Evolutionary conservation across 192 early-diverging fungal genomes (phyloP).

Genomic region (Gorgonomyces haynaldii): DNA sequence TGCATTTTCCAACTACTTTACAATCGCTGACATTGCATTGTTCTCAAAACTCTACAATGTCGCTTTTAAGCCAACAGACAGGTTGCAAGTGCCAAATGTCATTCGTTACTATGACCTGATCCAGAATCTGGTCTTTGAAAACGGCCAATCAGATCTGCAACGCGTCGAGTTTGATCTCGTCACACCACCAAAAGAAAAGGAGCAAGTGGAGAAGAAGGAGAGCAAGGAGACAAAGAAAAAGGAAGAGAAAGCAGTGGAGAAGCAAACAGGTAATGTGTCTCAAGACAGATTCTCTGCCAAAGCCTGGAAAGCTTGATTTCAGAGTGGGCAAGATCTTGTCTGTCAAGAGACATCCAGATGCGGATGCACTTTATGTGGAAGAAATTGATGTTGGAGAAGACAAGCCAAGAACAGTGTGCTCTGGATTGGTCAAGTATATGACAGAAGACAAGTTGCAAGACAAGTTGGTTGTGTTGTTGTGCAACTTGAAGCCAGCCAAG

Average conservation of each 20-base stretch:
- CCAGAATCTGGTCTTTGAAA: slow-evolving; percentile 13
- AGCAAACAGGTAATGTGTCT: background rate
- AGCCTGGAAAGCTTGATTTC: slow-evolving; percentile 69
- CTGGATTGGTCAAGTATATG: slow-evolving; percentile 79
- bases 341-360: slow-evolving; percentile 75
- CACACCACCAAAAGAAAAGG: background rate
- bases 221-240: background rate
- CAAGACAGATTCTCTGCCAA: background rate
- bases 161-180: background rate
- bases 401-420: slow-evolving; percentile 73
- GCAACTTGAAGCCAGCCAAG: slow-evolving; percentile 85
- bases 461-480: slow-evolving; percentile 44
- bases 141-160: background rate
- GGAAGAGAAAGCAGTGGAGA: background rate
- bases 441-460: slow-evolving; percentile 49
- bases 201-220: background rate
- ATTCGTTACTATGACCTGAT: slow-evolving; percentile 16
- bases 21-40: slow-evolving; percentile 12
- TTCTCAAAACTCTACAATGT: slow-evolving; percentile 9
- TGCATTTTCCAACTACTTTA: slow-evolving; percentile 6
- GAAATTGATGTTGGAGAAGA: slow-evolving; percentile 69
- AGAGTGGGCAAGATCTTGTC: slow-evolving; percentile 75
- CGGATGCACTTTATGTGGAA: slow-evolving; percentile 88
- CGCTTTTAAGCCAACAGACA: slow-evolving; percentile 1
- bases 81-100: slow-evolving; percentile 10